Conservation (phyloP, 2,329 filamentous ascomycete genomes). For the Pseudogymnoascus sp. region DNA sequence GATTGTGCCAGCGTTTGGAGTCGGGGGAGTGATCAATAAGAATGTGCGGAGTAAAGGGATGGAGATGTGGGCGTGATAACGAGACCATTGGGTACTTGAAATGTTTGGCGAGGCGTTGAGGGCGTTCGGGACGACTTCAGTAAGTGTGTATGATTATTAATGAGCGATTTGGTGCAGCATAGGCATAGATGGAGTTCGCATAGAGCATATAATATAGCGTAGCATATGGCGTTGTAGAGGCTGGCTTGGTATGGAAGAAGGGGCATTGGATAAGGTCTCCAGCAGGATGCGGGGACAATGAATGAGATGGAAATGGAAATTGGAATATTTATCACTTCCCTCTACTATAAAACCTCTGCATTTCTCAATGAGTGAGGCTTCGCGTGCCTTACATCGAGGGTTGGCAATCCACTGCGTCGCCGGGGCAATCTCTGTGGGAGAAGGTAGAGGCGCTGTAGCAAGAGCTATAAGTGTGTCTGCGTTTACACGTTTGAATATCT, state of each 20-base stretch:
- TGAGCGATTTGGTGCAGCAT: conserved; percentile 7
- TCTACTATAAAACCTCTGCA: neutral
- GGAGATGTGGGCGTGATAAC: conserved; percentile 41
- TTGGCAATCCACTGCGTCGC: neutral
- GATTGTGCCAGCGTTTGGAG: conserved; percentile 81
- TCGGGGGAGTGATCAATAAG: conserved; percentile 78
- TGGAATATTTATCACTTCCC: neutral
- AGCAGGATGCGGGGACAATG: neutral
- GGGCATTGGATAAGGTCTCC: neutral
- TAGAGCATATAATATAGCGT: neutral
- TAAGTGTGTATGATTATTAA: neutral
- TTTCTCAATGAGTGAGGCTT: neutral
- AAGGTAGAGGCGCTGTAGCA: neutral
- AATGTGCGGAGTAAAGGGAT: conserved; percentile 61
- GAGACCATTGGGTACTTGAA: neutral
- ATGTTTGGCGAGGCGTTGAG: neutral
- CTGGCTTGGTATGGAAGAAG: neutral
- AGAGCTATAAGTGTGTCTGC: neutral
- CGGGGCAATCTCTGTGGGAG: neutral
- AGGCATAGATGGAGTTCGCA: neutral
- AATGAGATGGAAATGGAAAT: neutral
- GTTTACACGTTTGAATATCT: neutral
- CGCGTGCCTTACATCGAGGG: neutral
- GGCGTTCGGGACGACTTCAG: neutral
- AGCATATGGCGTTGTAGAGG: neutral